Conservation (phyloP, 164 flowering plant species). For the Stephania cephalantha region DNA sequence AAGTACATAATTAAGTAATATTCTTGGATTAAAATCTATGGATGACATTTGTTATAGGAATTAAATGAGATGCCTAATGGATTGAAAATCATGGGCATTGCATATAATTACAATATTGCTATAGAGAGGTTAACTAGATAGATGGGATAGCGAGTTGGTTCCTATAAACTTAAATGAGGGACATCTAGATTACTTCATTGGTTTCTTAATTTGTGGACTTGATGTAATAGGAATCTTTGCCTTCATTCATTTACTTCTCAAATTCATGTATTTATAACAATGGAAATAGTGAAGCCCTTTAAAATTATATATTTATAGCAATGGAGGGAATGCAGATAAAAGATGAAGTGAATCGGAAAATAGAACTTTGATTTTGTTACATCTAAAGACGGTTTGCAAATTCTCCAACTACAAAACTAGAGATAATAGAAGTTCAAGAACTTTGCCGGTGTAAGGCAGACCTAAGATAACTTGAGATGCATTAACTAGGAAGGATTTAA, state of each 20-base stretch:
- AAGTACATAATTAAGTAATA: too few species aligned
- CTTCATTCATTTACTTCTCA: slow-evolving; percentile 9
- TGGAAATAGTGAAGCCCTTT: too few species aligned
- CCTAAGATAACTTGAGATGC: too few species aligned
- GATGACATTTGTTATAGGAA: too few species aligned
- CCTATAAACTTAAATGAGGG: slow-evolving; percentile 19
- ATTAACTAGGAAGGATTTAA: too few species aligned
- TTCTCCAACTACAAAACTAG: too few species aligned
- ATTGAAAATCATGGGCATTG: slow-evolving; percentile 16
- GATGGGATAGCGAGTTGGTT: slow-evolving; percentile 16
- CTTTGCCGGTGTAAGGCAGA: too few species aligned
- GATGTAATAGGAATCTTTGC: slow-evolving; percentile 1
- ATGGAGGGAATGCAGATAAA: background rate
- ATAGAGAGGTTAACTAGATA: slow-evolving; percentile 13
- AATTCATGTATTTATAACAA: slow-evolving; percentile 9
- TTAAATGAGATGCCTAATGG: slow-evolving; percentile 18
- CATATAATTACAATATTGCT: slow-evolving; percentile 13
- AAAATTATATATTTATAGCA: background rate
- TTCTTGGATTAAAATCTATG: too few species aligned
- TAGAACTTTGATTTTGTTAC: too few species aligned
- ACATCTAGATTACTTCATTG: slow-evolving; percentile 25
- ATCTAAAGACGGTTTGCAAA: too few species aligned
- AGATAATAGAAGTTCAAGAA: too few species aligned
- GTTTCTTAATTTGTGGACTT: slow-evolving; percentile 21
- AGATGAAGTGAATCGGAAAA: too few species aligned